Evolutionary conservation across 257 asterid genomes (phyloP), one percentile per base, ranked within the genome.

Genomic region (Linderniella brevidens): DNA sequence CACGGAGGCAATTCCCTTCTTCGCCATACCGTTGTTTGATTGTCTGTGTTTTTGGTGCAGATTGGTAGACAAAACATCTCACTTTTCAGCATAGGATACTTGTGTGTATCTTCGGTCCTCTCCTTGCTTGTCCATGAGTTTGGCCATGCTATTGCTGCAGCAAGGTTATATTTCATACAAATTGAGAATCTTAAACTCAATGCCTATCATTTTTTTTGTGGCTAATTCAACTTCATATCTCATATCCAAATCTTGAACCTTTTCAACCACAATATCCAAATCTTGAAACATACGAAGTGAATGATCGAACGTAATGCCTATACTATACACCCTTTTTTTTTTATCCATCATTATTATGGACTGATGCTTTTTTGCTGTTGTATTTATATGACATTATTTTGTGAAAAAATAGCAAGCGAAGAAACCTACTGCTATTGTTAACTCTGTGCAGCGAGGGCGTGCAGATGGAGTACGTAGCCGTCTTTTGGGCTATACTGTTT

Each of bases 71-170:
- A 59, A 66, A 46, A 62, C 61, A 62, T 75, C 53, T 87, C 95
- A 46, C 60, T 75, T 41, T 56, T 78, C 53, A 77, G 59, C 54
- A 32, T 72, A 60, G 95, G 78, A 37, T 72, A 73, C 74, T 7
- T 87, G 68, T 71, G 85, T 69, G 20, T 76, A 58, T 80, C 93
- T 57, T 61, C 95, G 19, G 57, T 80, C 40, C 10, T 75, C 35
- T 71, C 90, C 41, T 66, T 87, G 54, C 50, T 64, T 48, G 71
- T 80, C 48, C 97, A 87, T 68, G 97, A 87, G 68, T 69, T 80
- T 58, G 97, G 97, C 35, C 97, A 87, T 55, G 93, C 86, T 46
- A 78, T 87, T 60, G 86, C 97, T 54, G 97, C 97, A 60, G 95
- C 97, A 59, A 75, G 96, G 96, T 86, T n/a, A 17, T 56, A 20